These are phyloP conservation scores for Huiozyma sinensis DNA, from an alignment of 805 yeast species.

Conservation along the genomic window DNA sequence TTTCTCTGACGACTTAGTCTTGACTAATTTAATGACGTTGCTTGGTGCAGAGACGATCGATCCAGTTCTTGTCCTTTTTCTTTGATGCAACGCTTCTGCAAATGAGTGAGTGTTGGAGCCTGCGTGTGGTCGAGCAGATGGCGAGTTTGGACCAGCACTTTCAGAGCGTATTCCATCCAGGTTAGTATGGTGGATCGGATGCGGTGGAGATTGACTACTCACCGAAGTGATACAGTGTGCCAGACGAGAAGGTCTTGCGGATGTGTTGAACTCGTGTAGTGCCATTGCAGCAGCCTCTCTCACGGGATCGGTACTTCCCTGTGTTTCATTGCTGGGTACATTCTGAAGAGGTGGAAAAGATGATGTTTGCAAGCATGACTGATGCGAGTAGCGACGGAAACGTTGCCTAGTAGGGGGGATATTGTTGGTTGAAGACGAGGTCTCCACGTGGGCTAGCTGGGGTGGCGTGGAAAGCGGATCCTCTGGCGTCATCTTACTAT, in stretches of 20 bases:
- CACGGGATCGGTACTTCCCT: constrained; percentile 3
- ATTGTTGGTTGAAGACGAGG: not conserved
- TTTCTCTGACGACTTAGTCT: constrained; percentile 1
- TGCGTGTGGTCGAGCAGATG: not conserved
- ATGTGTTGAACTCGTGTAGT: constrained; percentile 1
- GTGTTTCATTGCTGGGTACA: not conserved
- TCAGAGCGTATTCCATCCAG: not conserved
- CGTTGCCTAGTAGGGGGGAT: not conserved
- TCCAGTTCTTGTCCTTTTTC: not conserved
- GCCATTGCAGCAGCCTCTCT: constrained; percentile 20
- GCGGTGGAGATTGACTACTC: not conserved
- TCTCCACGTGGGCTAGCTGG: not conserved
- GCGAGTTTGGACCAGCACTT: not conserved
- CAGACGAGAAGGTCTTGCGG: constrained; percentile 13
- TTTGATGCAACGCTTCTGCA: constrained; percentile 1
- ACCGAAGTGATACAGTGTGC: constrained; percentile 1
- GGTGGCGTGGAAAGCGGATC: not conserved
- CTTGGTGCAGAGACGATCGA: not conserved
- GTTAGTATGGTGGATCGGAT: not conserved
- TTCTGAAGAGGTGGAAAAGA: not conserved
- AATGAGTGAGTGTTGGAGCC: constrained; percentile 1
- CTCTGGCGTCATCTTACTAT: not conserved
- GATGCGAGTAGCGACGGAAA: constrained; percentile 1
- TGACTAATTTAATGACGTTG: not conserved
- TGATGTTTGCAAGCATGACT: not conserved